phyloP scores from a whole-genome alignment of 108 stramenopile genomes.

The Cyclostephanos tholiformis region DNA sequence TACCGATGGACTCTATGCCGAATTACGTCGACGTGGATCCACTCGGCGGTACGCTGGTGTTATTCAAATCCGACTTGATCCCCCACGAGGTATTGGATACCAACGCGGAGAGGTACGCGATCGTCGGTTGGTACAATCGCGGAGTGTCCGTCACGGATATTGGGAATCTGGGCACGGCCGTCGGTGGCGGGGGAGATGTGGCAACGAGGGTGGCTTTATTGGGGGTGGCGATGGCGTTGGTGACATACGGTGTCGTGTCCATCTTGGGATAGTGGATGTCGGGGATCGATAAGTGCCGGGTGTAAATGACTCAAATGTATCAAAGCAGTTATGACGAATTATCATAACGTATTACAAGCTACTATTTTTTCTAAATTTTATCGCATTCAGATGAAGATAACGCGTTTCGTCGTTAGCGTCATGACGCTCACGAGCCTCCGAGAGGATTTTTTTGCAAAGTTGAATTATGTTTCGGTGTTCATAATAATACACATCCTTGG shows the following conservation, averaged over 20 bases:
- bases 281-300: too few relatives aligned
- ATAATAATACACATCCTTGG: too few relatives aligned
- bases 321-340: too few relatives aligned
- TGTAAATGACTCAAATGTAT: too few relatives aligned
- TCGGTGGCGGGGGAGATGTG: slow-evolving; percentile 29
- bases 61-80: slow-evolving; percentile 66
- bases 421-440: too few relatives aligned
- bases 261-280: slow-evolving; percentile 2
- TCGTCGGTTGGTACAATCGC: slow-evolving; percentile 81
- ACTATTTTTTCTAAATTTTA: too few relatives aligned
- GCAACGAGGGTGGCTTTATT: slow-evolving; percentile 39
- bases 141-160: slow-evolving; percentile 55
- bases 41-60: slow-evolving; percentile 69
- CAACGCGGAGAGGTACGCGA: slow-evolving; percentile 61
- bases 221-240: slow-evolving; percentile 52
- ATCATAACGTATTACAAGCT: too few relatives aligned
- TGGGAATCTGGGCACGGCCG: slow-evolving; percentile 45
- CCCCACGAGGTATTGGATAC: slow-evolving; percentile 85
- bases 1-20: slow-evolving; percentile 45
- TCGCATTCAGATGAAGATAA: too few relatives aligned
- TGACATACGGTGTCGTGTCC: slow-evolving; percentile 19
- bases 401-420: too few relatives aligned
- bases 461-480: too few relatives aligned
- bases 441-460: too few relatives aligned
- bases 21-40: slow-evolving; percentile 70